Conservation (phyloP, 441 rosid genomes). For the Bruguiera hainesii region DNA sequence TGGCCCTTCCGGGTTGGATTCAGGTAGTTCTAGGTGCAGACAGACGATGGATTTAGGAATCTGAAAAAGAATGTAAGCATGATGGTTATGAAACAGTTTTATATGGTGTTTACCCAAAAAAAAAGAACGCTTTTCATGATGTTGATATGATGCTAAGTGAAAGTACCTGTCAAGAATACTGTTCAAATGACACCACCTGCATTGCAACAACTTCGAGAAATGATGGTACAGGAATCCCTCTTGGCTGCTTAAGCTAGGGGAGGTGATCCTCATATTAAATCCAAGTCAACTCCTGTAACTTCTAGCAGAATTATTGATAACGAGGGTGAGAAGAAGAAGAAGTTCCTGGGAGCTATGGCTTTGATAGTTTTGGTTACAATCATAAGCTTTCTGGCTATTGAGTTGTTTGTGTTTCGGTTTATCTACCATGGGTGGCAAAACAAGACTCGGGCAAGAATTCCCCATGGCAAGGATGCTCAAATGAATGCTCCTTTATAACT, state of each 20-base stretch:
- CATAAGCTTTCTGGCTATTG: constrained; percentile 23
- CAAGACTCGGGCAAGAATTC: constrained; percentile 27
- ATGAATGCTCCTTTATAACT: constrained; percentile 27
- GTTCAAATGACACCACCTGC: constrained; percentile 34
- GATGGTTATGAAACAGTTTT: constrained; percentile 27
- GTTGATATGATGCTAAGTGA: constrained; percentile 29
- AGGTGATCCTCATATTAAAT: constrained; percentile 16
- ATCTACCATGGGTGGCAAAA: constrained; percentile 21
- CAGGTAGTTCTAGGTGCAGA: constrained; percentile 26
- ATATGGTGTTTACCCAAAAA: constrained; percentile 26
- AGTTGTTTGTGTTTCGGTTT: constrained; percentile 26
- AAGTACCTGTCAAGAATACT: constrained; percentile 29
- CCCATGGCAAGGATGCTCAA: constrained; percentile 31
- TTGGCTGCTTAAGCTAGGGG: constrained; percentile 33
- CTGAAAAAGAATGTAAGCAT: constrained; percentile 34
- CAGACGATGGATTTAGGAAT: constrained; percentile 35
- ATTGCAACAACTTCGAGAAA: constrained; percentile 35
- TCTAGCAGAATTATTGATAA: constrained; percentile 19
- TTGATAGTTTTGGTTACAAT: constrained; percentile 29
- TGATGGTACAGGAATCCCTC: constrained; percentile 40
- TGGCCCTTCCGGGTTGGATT: constrained; percentile 16
- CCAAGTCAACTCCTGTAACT: constrained; percentile 13
- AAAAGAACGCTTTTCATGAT: constrained; percentile 22
- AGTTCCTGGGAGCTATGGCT: constrained; percentile 23
- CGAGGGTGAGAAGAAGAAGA: constrained; percentile 18